A percentile compares a stretch with the other conserved stretches of the same genome.
phyloP scores from a whole-genome alignment of 495 filamentous ascomycete genomes.

The Penicillium silybi region DNA sequence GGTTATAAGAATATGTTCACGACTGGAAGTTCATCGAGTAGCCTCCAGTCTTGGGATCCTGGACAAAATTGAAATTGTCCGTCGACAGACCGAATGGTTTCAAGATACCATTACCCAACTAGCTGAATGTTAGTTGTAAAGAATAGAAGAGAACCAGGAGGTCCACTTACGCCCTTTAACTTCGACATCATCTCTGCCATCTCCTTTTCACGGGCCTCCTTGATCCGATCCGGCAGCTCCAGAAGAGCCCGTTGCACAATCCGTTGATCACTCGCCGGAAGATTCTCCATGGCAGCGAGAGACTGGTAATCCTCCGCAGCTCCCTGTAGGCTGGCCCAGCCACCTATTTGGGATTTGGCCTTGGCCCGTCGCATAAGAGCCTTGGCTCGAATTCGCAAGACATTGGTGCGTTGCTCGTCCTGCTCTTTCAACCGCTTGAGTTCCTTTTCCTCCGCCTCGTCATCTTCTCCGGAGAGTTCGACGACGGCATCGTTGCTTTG shows the following conservation, averaged over 20 bases:
- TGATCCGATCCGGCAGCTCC: slow-evolving; percentile 60
- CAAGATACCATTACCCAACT: slow-evolving; percentile 85
- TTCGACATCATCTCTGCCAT: slow-evolving; percentile 96
- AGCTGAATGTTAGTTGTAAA: slow-evolving; percentile 4
- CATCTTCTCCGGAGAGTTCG: slow-evolving; percentile 52
- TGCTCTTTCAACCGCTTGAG: slow-evolving; percentile 46
- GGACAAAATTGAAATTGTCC: slow-evolving; percentile 88
- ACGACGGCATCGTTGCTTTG: slow-evolving; percentile 36
- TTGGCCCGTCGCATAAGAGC: slow-evolving; percentile 80
- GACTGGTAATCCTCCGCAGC: slow-evolving; percentile 73
- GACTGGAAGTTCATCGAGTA: slow-evolving; percentile 84
- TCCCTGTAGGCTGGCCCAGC: slow-evolving; percentile 78
- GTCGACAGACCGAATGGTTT: slow-evolving; percentile 92
- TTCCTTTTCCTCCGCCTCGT: slow-evolving; percentile 57
- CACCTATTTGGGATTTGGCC: slow-evolving; percentile 63
- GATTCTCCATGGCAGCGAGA: slow-evolving; percentile 51
- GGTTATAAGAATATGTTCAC: slow-evolving; percentile 8
- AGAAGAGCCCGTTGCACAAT: slow-evolving; percentile 62
- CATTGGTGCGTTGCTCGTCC: slow-evolving; percentile 55
- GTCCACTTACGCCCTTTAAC: slow-evolving; percentile 68
- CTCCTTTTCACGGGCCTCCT: slow-evolving; percentile 76
- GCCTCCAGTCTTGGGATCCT: slow-evolving; percentile 83
- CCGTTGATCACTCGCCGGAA: slow-evolving; percentile 60
- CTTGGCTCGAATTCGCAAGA: slow-evolving; percentile 77
- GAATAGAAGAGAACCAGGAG: neutral